phyloP scores from a whole-genome alignment of 129 eudicot species.

The Artemisia annua region DNA sequence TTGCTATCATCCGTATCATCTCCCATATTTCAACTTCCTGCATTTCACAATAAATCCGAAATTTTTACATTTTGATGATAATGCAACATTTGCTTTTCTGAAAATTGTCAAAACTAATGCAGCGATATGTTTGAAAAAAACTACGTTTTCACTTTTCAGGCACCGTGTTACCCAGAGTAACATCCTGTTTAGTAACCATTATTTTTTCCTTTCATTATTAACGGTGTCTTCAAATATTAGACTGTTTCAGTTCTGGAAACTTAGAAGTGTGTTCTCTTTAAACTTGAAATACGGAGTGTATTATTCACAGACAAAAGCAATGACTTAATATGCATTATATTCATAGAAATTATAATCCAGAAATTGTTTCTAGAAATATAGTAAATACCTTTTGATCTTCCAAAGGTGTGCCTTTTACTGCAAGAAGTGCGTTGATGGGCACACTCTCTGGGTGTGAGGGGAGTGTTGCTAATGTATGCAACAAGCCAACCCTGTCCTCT shows the following conservation, averaged over 20 bases:
- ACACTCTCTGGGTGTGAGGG: constrained; percentile 99
- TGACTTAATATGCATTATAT: not conserved
- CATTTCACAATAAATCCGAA: not conserved
- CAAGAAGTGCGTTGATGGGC: constrained; percentile 91
- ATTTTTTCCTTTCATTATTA: not conserved
- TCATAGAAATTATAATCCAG: not conserved
- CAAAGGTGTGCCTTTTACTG: constrained; percentile 97
- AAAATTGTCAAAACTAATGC: not conserved
- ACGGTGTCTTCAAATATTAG: not conserved
- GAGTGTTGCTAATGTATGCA: constrained; percentile 95
- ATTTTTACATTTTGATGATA: not conserved
- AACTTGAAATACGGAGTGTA: not conserved
- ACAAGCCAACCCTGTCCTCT: constrained; percentile 86
- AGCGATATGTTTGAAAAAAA: not conserved
- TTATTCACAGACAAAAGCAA: not conserved
- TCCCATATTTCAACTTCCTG: constrained; percentile 98
- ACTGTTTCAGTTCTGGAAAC: not conserved
- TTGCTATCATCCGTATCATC: constrained; percentile 96
- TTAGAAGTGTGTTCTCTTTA: not conserved
- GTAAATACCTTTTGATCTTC: constrained; percentile 84
- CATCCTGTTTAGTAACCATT: not conserved
- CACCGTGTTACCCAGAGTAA: not conserved
- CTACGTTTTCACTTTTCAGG: not conserved
- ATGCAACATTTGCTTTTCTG: constrained; percentile 3
- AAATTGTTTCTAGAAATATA: not conserved